Evolutionary conservation across 78 protist genomes (phyloP).

Genomic region (Dictyostelium purpureum): DNA sequence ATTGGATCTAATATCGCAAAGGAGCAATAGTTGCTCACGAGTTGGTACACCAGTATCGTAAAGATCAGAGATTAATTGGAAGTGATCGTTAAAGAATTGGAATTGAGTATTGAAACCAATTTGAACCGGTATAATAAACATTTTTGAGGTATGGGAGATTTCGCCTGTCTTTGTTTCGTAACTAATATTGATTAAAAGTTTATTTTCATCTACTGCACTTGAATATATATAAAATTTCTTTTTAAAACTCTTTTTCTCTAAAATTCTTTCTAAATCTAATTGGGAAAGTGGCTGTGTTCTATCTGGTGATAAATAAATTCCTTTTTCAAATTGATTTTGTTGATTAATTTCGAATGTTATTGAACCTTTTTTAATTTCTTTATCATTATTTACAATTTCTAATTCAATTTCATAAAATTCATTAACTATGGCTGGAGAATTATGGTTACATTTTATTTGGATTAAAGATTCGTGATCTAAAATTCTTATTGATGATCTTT

Average conservation of each 20-base stretch:
- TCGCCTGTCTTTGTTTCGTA: slow-evolving; percentile 68
- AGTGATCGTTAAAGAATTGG: slow-evolving; percentile 54
- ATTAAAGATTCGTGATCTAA: slow-evolving; percentile 73
- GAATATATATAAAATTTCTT: slow-evolving; percentile 45
- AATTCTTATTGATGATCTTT: slow-evolving; percentile 75
- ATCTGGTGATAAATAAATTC: slow-evolving; percentile 31
- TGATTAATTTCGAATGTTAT: slow-evolving; percentile 42
- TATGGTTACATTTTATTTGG: slow-evolving; percentile 66
- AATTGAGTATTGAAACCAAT: slow-evolving; percentile 64
- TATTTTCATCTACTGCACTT: slow-evolving; percentile 12
- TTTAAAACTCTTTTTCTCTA: slow-evolving; percentile 23
- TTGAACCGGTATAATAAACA: slow-evolving; percentile 37
- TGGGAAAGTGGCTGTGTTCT: not conserved
- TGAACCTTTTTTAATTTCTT: slow-evolving; percentile 49
- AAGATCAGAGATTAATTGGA: slow-evolving; percentile 33
- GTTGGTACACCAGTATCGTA: slow-evolving; percentile 30
- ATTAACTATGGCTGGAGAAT: slow-evolving; percentile 63
- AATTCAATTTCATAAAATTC: slow-evolving; percentile 67
- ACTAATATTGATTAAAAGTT: slow-evolving; percentile 22
- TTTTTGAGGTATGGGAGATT: slow-evolving; percentile 55
- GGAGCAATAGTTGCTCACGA: slow-evolving; percentile 21
- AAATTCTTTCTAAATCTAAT: slow-evolving; percentile 12
- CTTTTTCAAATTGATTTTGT: slow-evolving; percentile 2
- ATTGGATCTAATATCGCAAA: slow-evolving; percentile 13
- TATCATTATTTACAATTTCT: slow-evolving; percentile 62